phyloP scores from a whole-genome alignment of 352 stramenopile genomes.

The Globisporangium paddicum region DNA sequence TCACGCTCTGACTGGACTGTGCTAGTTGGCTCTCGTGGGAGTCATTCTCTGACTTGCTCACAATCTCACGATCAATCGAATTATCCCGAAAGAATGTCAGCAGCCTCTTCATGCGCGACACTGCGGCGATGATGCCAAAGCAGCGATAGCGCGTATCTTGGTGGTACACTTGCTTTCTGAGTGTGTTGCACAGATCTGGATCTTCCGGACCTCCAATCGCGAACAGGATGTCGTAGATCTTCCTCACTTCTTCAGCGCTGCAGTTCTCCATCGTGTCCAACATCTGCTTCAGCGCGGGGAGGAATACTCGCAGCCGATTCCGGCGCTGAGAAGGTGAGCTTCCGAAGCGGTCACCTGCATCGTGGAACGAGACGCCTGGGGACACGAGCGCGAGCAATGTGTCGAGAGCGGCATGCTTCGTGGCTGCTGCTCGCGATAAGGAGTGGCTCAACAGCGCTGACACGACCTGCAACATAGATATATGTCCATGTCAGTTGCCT shows the following conservation, averaged over 20 bases:
- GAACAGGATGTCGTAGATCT: conserved; percentile 56
- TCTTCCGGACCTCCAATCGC: conserved; percentile 39
- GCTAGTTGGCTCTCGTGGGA: background rate
- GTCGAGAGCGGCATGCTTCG: conserved; percentile 30
- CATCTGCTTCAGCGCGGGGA: conserved; percentile 48
- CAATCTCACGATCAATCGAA: background rate
- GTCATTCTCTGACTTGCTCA: conserved; percentile 3
- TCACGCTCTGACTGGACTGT: background rate
- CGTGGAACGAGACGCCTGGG: conserved; percentile 19
- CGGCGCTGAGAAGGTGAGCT: conserved; percentile 18
- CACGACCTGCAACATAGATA: conserved; percentile 24
- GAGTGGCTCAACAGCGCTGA: conserved; percentile 28
- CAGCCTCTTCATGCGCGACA: conserved; percentile 29
- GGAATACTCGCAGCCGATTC: conserved; percentile 26
- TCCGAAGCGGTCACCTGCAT: background rate
- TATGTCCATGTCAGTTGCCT: background rate
- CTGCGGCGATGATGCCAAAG: conserved; percentile 43
- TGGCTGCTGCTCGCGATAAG: conserved; percentile 20
- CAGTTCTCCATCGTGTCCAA: conserved; percentile 46
- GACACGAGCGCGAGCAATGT: conserved; percentile 30
- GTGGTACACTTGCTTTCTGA: conserved; percentile 52
- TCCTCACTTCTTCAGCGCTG: conserved; percentile 27
- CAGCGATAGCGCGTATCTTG: conserved; percentile 45
- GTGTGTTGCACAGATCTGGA: conserved; percentile 40
- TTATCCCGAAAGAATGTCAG: conserved; percentile 25